phyloP scores from a whole-genome alignment of 257 asterid genomes.

The Solanum paucissectum region DNA sequence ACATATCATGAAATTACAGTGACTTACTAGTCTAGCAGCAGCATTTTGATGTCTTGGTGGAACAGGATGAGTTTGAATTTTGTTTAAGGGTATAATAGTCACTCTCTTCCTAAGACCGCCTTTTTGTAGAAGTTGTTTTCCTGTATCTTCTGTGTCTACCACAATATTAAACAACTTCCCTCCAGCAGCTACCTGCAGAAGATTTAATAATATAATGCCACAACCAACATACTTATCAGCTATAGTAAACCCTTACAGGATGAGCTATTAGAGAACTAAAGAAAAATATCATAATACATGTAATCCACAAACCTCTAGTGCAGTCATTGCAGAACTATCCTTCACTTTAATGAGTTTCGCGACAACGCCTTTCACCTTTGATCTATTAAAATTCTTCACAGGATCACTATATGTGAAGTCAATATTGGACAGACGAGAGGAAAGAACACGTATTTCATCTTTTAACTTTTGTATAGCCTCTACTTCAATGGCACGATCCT shows the following conservation, averaged over 20 bases:
- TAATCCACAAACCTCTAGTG: constrained; percentile 60
- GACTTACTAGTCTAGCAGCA: constrained; percentile 67
- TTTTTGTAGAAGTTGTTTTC: constrained; percentile 74
- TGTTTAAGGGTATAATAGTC: constrained; percentile 88
- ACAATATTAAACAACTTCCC: constrained; percentile 87
- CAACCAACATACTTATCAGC: neutral
- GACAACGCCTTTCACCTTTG: constrained; percentile 94
- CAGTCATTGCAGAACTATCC: constrained; percentile 72
- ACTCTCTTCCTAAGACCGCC: constrained; percentile 86
- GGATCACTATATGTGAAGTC: constrained; percentile 74
- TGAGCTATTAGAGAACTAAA: neutral
- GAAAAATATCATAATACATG: constrained; percentile 2
- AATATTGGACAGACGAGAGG: constrained; percentile 67
- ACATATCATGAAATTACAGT: neutral
- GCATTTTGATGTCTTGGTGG: constrained; percentile 43
- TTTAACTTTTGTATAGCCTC: constrained; percentile 67
- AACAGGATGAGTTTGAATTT: constrained; percentile 68
- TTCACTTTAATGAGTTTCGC: constrained; percentile 89
- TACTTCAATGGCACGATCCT: constrained; percentile 67
- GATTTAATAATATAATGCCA: constrained; percentile 8
- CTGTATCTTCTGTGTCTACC: constrained; percentile 87
- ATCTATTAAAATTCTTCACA: constrained; percentile 63
- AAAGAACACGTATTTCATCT: constrained; percentile 59
- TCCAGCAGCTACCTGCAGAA: constrained; percentile 88
- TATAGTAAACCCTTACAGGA: neutral